A percentile compares a stretch with the other conserved stretches of the same genome.
Conservation (phyloP, 495 filamentous ascomycete genomes). For the Copromyces sp. region DNA sequence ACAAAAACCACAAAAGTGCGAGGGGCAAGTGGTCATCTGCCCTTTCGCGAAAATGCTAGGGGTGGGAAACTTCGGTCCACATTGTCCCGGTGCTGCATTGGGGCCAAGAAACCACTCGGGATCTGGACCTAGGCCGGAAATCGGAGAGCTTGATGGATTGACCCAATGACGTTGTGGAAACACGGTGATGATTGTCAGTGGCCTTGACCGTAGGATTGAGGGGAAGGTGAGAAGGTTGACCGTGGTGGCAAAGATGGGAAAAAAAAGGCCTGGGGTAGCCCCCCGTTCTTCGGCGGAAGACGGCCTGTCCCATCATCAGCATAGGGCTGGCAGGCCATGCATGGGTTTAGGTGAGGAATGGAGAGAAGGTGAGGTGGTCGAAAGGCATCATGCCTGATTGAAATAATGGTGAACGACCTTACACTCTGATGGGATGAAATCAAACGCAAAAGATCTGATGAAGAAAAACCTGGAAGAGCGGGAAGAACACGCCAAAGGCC, state of each 20-base stretch:
- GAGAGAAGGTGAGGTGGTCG: background rate
- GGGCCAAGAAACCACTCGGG: background rate
- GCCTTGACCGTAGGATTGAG: background rate
- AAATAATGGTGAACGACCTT: background rate
- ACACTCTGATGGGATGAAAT: background rate
- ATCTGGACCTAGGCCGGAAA: background rate
- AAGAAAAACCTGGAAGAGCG: background rate
- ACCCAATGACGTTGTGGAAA: background rate
- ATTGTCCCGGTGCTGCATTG: background rate
- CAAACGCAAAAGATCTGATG: background rate
- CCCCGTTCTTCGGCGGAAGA: background rate
- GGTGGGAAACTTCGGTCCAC: background rate
- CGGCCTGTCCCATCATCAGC: background rate
- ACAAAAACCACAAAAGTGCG: background rate
- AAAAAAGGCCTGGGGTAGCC: background rate
- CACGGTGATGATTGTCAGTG: background rate
- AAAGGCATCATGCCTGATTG: background rate
- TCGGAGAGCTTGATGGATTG: background rate
- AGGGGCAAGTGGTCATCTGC: background rate
- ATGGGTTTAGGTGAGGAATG: background rate
- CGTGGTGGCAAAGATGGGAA: background rate
- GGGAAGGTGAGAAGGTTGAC: background rate
- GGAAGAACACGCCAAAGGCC: background rate
- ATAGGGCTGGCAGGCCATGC: background rate
- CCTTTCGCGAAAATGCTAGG: background rate